Evolutionary conservation across 2,329 filamentous ascomycete genomes (phyloP).

Genomic region (Sporothrix dimorphospora): DNA sequence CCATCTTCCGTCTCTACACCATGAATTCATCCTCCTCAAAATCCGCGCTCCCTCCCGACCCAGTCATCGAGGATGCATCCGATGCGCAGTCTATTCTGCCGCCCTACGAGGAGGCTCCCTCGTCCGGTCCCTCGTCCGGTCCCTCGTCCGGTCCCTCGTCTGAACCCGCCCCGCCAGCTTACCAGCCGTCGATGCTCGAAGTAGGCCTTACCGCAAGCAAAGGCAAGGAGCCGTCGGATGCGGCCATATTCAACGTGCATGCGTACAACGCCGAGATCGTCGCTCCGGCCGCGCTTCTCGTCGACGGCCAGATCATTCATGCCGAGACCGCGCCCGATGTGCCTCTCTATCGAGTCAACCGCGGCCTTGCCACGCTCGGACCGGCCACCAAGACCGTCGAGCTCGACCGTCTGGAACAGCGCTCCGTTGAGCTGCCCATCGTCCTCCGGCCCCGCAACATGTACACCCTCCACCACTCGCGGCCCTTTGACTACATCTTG

Average conservation of each 20-base stretch:
- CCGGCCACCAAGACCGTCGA: constrained; percentile 12
- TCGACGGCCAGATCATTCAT: constrained; percentile 1
- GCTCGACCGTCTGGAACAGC: not conserved
- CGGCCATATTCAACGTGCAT: not conserved
- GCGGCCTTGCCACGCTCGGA: not conserved
- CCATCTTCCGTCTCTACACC: not conserved
- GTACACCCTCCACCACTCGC: not conserved
- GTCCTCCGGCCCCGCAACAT: not conserved
- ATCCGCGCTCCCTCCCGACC: not conserved
- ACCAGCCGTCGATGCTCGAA: constrained; percentile 11
- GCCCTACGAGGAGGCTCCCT: not conserved
- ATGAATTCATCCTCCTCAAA: not conserved
- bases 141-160: not conserved
- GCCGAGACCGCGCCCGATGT: not conserved
- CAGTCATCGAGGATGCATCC: not conserved
- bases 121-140: not conserved
- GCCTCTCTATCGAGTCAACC: not conserved
- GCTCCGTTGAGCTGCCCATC: not conserved
- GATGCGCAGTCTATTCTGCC: constrained; percentile 3
- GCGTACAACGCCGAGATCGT: constrained; percentile 4
- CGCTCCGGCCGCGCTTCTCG: not conserved
- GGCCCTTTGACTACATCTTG: not conserved
- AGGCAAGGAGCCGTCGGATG: not conserved
- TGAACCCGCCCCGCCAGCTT: not conserved
- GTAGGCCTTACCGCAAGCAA: not conserved